phyloP scores from a whole-genome alignment of 495 filamentous ascomycete species.

The Daldinia concentrica region DNA sequence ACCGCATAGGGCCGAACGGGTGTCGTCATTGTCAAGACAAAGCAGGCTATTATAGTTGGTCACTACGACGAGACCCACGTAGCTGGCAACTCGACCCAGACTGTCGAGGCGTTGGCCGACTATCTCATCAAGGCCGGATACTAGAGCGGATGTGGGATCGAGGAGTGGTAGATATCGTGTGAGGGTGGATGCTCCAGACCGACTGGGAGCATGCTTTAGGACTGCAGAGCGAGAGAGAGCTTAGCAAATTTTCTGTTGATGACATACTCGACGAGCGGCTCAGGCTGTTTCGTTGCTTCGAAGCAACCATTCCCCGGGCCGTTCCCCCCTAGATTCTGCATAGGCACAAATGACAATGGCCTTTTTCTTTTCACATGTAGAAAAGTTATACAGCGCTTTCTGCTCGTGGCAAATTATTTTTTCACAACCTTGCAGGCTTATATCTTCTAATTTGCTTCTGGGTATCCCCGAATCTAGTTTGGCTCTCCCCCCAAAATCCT shows the following conservation, averaged over 20 bases:
- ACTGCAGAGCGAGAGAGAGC: slow-evolving; percentile 22
- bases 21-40: slow-evolving; percentile 80
- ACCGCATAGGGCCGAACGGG: slow-evolving; percentile 78
- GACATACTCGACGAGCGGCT: slow-evolving; percentile 23
- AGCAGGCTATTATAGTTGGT: slow-evolving; percentile 83
- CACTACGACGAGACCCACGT: slow-evolving; percentile 78
- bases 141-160: slow-evolving; percentile 50
- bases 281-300: slow-evolving; percentile 32
- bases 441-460: slow-evolving; percentile 40
- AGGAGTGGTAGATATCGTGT: slow-evolving; percentile 13
- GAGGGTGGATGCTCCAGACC: slow-evolving; percentile 13
- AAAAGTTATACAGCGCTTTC: slow-evolving; percentile 23
- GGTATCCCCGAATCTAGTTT: slow-evolving; percentile 36
- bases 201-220: slow-evolving; percentile 20
- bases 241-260: slow-evolving; percentile 39
- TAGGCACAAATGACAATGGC: slow-evolving; percentile 42
- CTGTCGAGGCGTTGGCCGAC: slow-evolving; percentile 75
- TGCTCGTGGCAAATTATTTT: slow-evolving; percentile 17
- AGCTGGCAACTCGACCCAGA: slow-evolving; percentile 70
- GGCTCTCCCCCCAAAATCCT: slow-evolving; percentile 16
- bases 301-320: slow-evolving; percentile 13
- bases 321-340: slow-evolving; percentile 47
- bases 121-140: slow-evolving; percentile 77
- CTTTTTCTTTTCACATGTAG: slow-evolving; percentile 37
- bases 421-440: slow-evolving; percentile 34